Base-by-base conservation (phyloP, 2,329 filamentous ascomycete species). In the Phialemonium atrogriseum region DNA sequence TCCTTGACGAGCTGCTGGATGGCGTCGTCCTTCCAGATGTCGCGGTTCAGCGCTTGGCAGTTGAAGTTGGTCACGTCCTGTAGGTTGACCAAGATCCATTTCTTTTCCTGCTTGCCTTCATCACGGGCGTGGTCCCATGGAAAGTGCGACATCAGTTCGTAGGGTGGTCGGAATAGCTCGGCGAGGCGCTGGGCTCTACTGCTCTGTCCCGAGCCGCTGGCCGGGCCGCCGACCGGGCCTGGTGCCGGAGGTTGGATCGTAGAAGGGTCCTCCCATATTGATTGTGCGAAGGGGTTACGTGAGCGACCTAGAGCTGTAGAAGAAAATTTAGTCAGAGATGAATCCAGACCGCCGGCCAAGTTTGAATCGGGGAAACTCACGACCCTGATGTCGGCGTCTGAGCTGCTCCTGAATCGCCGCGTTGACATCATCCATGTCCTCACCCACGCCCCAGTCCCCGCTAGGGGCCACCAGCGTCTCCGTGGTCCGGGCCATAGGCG, bases 51-150 rank as follows among this genome's bases (percentile, higher is more conserved):
- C 3, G 84, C 73, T 54, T 98, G 91, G 56, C 91, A 98, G 56
- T 91, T 84, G 55, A 98, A 98, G 48, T 94, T 80, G 21, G 84
- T 84, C 43, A 84, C 77, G 52, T 98, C 88, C 58, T 98, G 91
- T 11, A 98, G 78, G 53, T 98, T 96, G 40, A 95, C 86, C 45
- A 98, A 59, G 28, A 98, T 73, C 91, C 91, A 98, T 56, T 94
- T 95, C 64, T 86, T 79, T 17, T 80, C 71, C 27, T 87, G 83
- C 53, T 91, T 94, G 38, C 89, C 91, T 46, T 87, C 70, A 11
- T 88, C 75, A 33, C 91, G 77, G 10, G 86, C 91, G 36, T 80
- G 72, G 42, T 94, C 85, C 79, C 85, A 94, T n/a, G 76, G 64
- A 19, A 85, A 58, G 20, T 75, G 74, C 14, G 76, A 77, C 65